These are phyloP conservation scores for Candida ovalis DNA, from an alignment of 805 yeast species.

Conservation along the genomic window DNA sequence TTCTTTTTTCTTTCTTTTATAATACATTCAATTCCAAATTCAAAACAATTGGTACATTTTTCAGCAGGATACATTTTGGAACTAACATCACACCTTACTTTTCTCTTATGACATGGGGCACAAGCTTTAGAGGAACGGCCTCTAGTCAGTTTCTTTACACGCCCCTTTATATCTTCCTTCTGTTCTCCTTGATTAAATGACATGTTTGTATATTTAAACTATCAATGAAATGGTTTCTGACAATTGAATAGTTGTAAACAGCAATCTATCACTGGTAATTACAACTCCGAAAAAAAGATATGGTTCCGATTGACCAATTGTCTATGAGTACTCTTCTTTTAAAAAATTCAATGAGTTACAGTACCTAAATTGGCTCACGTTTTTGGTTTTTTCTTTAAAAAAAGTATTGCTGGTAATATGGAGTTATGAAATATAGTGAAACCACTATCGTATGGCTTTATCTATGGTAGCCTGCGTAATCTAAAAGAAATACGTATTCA, in stretches of 20 bases:
- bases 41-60: constrained; percentile 61
- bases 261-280: not conserved
- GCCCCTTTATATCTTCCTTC: not conserved
- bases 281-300: not conserved
- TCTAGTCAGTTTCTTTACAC: not conserved
- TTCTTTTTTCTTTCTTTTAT: constrained; percentile 42
- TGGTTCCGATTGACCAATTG: no score
- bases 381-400: no score
- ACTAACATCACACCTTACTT: constrained; percentile 36
- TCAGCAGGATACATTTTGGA: constrained; percentile 31
- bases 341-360: no score
- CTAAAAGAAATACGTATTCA: no score
- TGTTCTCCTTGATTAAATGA: not conserved
- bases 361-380: no score
- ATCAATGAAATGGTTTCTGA: not conserved
- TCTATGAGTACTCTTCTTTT: no score
- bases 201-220: not conserved
- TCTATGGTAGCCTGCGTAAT: not conserved
- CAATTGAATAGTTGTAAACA: not conserved
- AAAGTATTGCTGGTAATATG: not conserved
- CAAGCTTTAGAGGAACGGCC: constrained; percentile 6
- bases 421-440: not conserved
- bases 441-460: not conserved
- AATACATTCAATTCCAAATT: constrained; percentile 64
- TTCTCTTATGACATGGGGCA: constrained; percentile 7